Conservation (phyloP, 2,329 filamentous ascomycete species). For the Colletotrichum sp. region DNA sequence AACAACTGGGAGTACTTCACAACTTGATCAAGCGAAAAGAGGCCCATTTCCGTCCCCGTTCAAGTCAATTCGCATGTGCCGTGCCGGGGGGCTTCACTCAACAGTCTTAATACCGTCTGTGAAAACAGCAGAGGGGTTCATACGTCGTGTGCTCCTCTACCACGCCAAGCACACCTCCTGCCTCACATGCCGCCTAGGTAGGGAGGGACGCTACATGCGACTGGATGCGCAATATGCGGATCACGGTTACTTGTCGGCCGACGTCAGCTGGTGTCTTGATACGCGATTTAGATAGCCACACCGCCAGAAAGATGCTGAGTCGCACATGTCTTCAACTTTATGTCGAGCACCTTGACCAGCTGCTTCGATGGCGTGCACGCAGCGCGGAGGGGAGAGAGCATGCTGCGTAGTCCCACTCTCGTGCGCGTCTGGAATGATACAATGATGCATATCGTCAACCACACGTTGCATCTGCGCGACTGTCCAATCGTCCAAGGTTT, state of each 20-base stretch:
- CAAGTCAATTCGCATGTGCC: background rate
- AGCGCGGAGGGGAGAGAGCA: background rate
- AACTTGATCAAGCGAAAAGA: background rate
- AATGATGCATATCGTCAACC: background rate
- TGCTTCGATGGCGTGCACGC: background rate
- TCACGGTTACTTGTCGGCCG: background rate
- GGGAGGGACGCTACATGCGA: background rate
- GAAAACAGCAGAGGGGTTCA: background rate
- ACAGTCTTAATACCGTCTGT: background rate
- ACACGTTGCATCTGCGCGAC: conserved; percentile 2
- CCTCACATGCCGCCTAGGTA: background rate
- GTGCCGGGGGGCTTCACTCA: background rate
- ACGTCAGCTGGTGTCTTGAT: background rate
- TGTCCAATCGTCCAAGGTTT: background rate
- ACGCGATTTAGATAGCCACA: background rate
- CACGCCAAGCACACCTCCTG: background rate
- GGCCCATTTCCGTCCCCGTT: background rate
- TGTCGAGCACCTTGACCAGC: background rate
- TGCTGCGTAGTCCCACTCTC: background rate
- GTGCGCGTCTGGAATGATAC: background rate
- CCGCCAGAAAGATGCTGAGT: background rate
- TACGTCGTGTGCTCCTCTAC: background rate
- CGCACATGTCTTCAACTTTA: background rate
- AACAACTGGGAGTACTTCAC: background rate
- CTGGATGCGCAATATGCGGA: background rate